A percentile compares a stretch with the other conserved stretches of the same genome.
Evolutionary conservation across 1,139 yeast genomes (phyloP).

Genomic region (Arxiozyma telluris): DNA sequence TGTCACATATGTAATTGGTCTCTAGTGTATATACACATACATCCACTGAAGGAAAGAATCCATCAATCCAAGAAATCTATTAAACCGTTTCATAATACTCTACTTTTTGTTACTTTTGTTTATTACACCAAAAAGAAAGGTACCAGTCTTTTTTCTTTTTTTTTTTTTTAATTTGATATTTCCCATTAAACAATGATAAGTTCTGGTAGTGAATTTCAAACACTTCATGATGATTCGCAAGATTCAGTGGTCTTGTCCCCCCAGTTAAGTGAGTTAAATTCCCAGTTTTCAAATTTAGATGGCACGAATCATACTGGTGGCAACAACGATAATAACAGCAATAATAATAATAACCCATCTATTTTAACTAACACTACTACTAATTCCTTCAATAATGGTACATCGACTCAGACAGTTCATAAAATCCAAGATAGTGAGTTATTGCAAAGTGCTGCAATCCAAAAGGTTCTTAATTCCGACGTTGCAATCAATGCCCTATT

Average conservation of each 20-base stretch:
- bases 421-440: not conserved
- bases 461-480: conserved; percentile 47
- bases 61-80: not conserved
- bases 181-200: not conserved
- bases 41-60: not conserved
- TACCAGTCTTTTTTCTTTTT: too few species aligned
- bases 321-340: not conserved
- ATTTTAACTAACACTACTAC: not conserved
- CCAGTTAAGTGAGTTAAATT: not conserved
- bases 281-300: not conserved
- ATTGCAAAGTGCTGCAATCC: conserved; percentile 41
- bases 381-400: not conserved
- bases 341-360: not conserved
- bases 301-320: not conserved
- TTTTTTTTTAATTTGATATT: too few species aligned
- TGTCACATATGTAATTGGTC: too few species aligned
- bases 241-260: not conserved
- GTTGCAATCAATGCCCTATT: conserved; percentile 58
- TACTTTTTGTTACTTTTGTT: too few species aligned
- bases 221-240: not conserved
- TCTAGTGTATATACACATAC: too few species aligned
- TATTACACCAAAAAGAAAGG: too few species aligned
- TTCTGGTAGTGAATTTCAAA: not conserved
- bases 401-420: not conserved
- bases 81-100: too few species aligned